Evolutionary conservation across 169 alveolate genomes (phyloP).

Genomic region (Plasmodium ovale): DNA sequence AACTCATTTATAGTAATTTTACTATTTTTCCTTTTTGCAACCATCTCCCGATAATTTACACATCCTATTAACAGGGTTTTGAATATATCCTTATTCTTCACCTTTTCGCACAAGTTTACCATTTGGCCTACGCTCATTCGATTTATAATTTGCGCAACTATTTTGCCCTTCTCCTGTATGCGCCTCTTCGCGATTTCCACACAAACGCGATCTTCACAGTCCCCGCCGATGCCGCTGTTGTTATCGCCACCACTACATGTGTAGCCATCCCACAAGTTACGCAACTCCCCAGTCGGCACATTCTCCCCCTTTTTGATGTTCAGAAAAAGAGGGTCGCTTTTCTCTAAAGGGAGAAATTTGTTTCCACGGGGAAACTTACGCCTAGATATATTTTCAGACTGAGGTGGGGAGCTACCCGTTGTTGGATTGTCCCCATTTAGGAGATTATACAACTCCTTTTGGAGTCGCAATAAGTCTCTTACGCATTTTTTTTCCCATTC

Average conservation of each 20-base stretch:
- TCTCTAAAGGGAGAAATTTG: too few relatives aligned
- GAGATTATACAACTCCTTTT: neutral
- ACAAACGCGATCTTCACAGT: neutral
- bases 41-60: neutral
- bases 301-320: too few relatives aligned
- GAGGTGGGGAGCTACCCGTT: too few relatives aligned
- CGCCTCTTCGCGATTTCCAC: neutral
- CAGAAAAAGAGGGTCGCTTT: too few relatives aligned
- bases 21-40: neutral
- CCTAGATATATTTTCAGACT: too few relatives aligned
- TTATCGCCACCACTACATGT: too few relatives aligned
- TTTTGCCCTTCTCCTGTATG: neutral
- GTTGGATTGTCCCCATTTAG: neutral
- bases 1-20: neutral
- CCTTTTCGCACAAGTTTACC: conserved; percentile 3
- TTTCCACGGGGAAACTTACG: too few relatives aligned
- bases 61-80: neutral
- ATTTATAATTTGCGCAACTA: neutral
- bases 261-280: too few relatives aligned
- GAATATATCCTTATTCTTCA: conserved; percentile 16
- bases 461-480: neutral
- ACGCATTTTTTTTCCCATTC: neutral
- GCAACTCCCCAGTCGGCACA: too few relatives aligned
- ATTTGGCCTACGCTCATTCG: neutral
- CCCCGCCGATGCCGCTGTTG: neutral